Base-by-base conservation (phyloP, 2,329 filamentous ascomycete species). In the Trichophyton benhamiae region DNA sequence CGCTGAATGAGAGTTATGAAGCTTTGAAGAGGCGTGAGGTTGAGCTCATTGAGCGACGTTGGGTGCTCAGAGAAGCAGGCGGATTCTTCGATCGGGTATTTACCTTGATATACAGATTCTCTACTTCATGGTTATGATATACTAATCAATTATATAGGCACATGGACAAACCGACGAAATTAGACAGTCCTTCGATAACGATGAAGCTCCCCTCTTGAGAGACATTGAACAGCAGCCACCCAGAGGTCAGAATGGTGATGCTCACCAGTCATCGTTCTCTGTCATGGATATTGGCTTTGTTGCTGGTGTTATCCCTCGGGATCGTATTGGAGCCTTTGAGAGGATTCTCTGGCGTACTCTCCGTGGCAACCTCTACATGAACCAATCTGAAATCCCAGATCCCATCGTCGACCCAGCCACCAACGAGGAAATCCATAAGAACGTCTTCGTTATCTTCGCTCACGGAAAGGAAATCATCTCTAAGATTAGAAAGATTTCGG, bases 211-310 rank as follows among this genome's bases (percentile, higher is more conserved):
- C 48, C 82, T 99, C 53, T 85, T 99, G 61, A 88, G 88, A 66
- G 94, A 99, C 72, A 83, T 97, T 59, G 94, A 99, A 75, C 89
- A 96, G 72, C 86, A 91, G 71, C 62, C 67, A n/a, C 70, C 69
- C 64, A 75, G 79, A 61, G 81, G 81, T 60, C 78, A 83, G 58
- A 88, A 89, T 63, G 83, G 83, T 15, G 81, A 82, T 62, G 76
- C 78, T 58, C 78, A 79, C n/a, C 87, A 94, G 71, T 85, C 88
- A 66, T 94, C 89, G 48, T 96, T 99, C 75, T 94, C 90, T 4
- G 90, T 91, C 65, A 95, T 97, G 89, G 96, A 97, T 77, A 99
- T 99, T 72, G 94, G 94, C 8, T 99, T 99, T 70, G 92, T 99
- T 60, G 89, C 94, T 60, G 94, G 94, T 76, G 94, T 97, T 68